Evolutionary conservation across 192 early-diverging fungal genomes (phyloP), one percentile per base, ranked within the genome.

Genomic region (Funneliformis geosporum): DNA sequence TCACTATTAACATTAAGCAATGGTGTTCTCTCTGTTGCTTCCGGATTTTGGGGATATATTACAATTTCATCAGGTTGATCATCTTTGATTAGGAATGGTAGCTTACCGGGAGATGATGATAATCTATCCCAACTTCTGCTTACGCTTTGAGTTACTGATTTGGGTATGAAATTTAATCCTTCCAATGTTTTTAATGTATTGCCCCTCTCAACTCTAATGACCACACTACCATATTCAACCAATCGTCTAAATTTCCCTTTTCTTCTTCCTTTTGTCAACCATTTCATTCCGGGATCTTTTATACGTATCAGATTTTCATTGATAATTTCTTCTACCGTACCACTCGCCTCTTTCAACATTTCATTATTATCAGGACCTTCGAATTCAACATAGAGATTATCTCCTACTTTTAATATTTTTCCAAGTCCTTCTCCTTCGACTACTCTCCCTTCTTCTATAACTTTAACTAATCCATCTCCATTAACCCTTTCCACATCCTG

Each of bases 351-450:
- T 74, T 59, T 85, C 78, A 68, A 76, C 78, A 75, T n/a, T 66
- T 16, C 62, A 43, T 46, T 85, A 78, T 62, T 77, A 59, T 55
- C 81, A 80, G 8, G 80, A n/a, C 21, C 82, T 75, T 75, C 84
- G 59, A 80, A 83, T 44, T 85, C 84, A 61, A 85, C 81, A 21
- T 85, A 85, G 60, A 85, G 72, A 12, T 80, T 82, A 44, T 85
- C 84, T 1, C 82, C 82, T 5, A 69, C 79, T 27, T 77, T 73
- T 25, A 85, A 40, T 68, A 80, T 42, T 38, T 16, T n/a, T 8
- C 84, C 84, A 68, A 85, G 75, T 43, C 69, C 78, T 8, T 83
- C 60, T 39, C 84, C 84, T 3, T 50, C 33, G 39, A 85, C 79
- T 14, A 73, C 60, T 60, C 43, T 75, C 1, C 84, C 84, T 39